Base-by-base conservation (phyloP, 768 basidiomycete genomes). In the Paxillus involutus region DNA sequence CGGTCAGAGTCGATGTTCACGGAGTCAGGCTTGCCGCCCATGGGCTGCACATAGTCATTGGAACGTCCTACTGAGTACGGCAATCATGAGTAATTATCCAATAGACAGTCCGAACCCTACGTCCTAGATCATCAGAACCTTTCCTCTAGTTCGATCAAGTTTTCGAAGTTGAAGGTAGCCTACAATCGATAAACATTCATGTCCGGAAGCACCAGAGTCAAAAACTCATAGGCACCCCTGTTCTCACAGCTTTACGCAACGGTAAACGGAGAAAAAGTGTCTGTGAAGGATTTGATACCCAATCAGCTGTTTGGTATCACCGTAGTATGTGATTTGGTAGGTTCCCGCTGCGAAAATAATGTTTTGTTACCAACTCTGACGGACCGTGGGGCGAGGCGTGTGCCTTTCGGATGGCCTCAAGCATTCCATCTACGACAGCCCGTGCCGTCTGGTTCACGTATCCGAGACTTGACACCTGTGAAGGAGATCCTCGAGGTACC, bases 401-500 rank as follows among this genome's bases (percentile, higher is more conserved):
- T 4, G 89, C 89, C 37, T 81, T 78, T 59, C 80, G 77, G 17
- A 90, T 85, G 10, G 89, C 88, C 42, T 72, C 75, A 13, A 91
- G 82, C 1, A 84, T 85, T 4, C 88, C 89, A 6, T 77, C 66
- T 24, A 91, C 77, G 60, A 91, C 88, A 3, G 88, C 90, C 53
- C 83, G 79, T 35, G 84, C 88, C 0, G 86, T 83, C 68, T 87
- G 78, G 49, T 78, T 78, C 50, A 91, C 85, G 60, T 88, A 88
- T 13, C 89, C 90, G 2, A 88, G 73, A 7, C 87, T 78, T 1
- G 88, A 89, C 44, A 91, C 57, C 64, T 91, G 89, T 1, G 88
- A 88, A 92, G 80, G 29, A 91, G 76, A 61, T 90, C 81, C 74
- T 91, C 88, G 43, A 87, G 74, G 70, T 90, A 91, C 0, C 88